These are phyloP conservation scores for Debaryomyces castellii DNA, from an alignment of 805 yeast species.

Conservation along the genomic window DNA sequence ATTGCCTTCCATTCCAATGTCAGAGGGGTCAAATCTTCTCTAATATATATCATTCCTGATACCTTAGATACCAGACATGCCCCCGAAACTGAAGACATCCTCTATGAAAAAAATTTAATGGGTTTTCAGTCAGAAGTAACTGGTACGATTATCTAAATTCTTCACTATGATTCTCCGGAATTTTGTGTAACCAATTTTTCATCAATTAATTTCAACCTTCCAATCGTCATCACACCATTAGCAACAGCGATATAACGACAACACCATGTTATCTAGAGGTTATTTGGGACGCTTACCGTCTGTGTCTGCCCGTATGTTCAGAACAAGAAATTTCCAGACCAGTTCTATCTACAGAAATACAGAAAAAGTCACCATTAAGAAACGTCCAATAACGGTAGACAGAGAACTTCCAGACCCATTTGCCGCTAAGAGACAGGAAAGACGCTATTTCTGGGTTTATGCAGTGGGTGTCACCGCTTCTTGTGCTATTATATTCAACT, in stretches of 20 bases:
- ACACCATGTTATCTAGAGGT: constrained; percentile 1
- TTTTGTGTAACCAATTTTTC: constrained; percentile 1
- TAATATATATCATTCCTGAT: constrained; percentile 39
- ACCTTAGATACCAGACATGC: constrained; percentile 42
- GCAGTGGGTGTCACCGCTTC: constrained; percentile 39
- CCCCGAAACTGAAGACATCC: constrained; percentile 33
- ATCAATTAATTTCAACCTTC: neutral
- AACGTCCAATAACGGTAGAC: constrained; percentile 46
- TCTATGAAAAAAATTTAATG: neutral
- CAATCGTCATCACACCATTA: neutral
- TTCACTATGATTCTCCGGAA: neutral
- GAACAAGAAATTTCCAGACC: neutral
- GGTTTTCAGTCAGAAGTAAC: neutral
- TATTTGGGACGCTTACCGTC: neutral
- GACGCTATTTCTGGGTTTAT: constrained; percentile 50
- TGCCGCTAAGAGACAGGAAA: constrained; percentile 49
- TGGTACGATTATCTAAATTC: neutral
- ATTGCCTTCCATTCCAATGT: constrained; percentile 44
- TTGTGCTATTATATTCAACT: constrained; percentile 72
- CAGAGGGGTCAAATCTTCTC: constrained; percentile 43
- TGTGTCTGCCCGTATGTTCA: neutral
- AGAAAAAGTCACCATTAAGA: neutral
- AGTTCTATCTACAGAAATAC: neutral
- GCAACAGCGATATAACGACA: neutral
- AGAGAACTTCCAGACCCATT: constrained; percentile 82